Evolutionary conservation across 148 eudicot species (phyloP), one percentile per base, ranked within the genome.

Genomic region (Fagopyrum homotropicum): DNA sequence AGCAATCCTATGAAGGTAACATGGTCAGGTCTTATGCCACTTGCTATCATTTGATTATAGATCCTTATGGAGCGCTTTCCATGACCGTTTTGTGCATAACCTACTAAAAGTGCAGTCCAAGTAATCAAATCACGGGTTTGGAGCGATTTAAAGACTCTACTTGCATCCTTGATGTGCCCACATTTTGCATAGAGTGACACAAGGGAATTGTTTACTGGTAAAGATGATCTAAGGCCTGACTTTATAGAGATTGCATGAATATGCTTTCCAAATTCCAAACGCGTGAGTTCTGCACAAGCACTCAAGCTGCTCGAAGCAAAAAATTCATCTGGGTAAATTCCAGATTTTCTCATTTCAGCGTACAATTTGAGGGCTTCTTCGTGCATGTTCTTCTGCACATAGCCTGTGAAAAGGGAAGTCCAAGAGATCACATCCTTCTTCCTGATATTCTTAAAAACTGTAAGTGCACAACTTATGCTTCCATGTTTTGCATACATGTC

Each of bases 51-150:
- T 77, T 75, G 72, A 35, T 89, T 88, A 16, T 88, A 87, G 6
- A 84, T 74, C 69, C 60, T 78, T 45, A 91, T 52, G 6, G 93
- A 84, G 59, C 83, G 75, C 73, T 61, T 61, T 17, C 83, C 87
- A 56, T 75, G 78, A 35, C 97, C 92, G 30, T 92, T 90, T 84
- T 87, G 88, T 61, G 95, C 95, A 78, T 88, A 88, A 12, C 97
- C 92, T 70, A 92, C 80, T 45, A 90, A 82, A 35, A 92, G 81
- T 59, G 95, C 86, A 72, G 95, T 92, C 95, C 95, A 92, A 35
- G 95, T 81, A 29, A 90, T 83, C 72, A 90, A 80, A 73, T 86
- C 82, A 51, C 57, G 84, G 10, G 22, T 72, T 29, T 69, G 69
- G 86, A 88, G 83, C 12, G 75, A 85, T 78, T 82, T n/a, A 77